A percentile compares a stretch with the other conserved stretches of the same genome.
Evolutionary conservation across 768 basidiomycete species (phyloP).

Genomic region (Panus rudis): DNA sequence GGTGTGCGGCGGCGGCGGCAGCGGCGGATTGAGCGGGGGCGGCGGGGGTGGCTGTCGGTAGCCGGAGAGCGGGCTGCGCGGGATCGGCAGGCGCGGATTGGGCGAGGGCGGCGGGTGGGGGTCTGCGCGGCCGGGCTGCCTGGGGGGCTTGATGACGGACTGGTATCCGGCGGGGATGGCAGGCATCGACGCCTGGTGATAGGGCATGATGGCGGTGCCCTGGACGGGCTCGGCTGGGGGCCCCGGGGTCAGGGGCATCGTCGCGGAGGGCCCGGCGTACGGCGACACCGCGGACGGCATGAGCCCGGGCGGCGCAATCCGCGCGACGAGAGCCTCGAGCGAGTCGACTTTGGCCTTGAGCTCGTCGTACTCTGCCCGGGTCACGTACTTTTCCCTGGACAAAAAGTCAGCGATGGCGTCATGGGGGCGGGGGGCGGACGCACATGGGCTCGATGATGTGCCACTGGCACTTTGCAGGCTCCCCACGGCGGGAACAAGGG

Average conservation of each 20-base stretch:
- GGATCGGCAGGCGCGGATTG: neutral
- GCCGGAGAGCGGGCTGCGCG: neutral
- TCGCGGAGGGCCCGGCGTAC: conserved; percentile 14
- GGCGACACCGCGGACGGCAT: conserved; percentile 15
- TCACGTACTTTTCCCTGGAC: conserved; percentile 72
- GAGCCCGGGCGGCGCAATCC: conserved; percentile 22
- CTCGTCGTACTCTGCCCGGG: conserved; percentile 69
- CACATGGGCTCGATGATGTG: conserved; percentile 76
- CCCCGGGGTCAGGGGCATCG: conserved; percentile 15
- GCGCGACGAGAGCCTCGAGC: conserved; percentile 50
- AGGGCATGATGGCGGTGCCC: conserved; percentile 17
- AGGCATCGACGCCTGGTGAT: conserved; percentile 11
- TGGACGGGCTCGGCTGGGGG: conserved; percentile 17
- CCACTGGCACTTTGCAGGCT: conserved; percentile 79
- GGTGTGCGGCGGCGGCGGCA: neutral
- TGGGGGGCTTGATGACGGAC: conserved; percentile 10
- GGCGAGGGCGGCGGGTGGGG: conserved; percentile 7
- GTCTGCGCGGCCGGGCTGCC: conserved; percentile 14
- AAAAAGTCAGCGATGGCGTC: conserved; percentile 1
- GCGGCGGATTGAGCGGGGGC: neutral
- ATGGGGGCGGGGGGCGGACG: conserved; percentile 25
- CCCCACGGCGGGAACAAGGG: conserved; percentile 73
- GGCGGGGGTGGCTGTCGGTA: neutral
- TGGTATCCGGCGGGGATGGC: conserved; percentile 5
- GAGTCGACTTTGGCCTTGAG: conserved; percentile 59